Evolutionary conservation across 1,284 basidiomycete genomes (phyloP).

Genomic region (Cryptococcus sp.): DNA sequence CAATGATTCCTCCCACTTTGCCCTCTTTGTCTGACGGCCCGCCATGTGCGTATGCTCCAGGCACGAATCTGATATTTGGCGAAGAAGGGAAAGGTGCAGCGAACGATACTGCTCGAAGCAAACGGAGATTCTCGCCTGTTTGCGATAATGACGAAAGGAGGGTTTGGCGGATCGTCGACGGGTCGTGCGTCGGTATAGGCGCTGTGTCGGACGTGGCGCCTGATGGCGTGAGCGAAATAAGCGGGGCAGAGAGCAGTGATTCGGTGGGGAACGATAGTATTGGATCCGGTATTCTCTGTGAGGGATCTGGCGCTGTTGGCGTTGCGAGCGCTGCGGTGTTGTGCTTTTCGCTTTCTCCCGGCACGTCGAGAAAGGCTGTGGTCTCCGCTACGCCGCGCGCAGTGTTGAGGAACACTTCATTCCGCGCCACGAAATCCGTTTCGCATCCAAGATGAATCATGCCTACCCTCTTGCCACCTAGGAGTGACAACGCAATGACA

Average conservation of each 20-base stretch:
- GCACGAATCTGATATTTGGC: conserved; percentile 60
- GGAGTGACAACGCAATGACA: conserved; percentile 70
- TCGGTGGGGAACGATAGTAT: conserved; percentile 57
- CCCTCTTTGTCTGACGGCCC: conserved; percentile 61
- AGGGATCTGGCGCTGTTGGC: conserved; percentile 18
- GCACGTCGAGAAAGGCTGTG: conserved; percentile 72
- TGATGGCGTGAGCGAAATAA: conserved; percentile 60
- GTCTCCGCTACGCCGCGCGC: conserved; percentile 83
- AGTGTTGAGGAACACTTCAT: conserved; percentile 76
- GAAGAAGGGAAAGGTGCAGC: conserved; percentile 61
- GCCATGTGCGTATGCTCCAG: conserved; percentile 80
- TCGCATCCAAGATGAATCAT: conserved; percentile 96
- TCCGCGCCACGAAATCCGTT: conserved; percentile 92
- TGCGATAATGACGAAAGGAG: conserved; percentile 79
- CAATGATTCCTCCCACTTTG: conserved; percentile 68
- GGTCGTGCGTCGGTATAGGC: conserved; percentile 32
- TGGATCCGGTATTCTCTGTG: conserved; percentile 23
- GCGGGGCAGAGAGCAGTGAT: conserved; percentile 65
- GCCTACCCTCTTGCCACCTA: conserved; percentile 69
- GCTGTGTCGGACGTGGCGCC: conserved; percentile 17
- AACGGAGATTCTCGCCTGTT: conserved; percentile 84
- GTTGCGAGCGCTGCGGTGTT: conserved; percentile 43
- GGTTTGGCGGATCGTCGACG: conserved; percentile 66
- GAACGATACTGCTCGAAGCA: conserved; percentile 72
- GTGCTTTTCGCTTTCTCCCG: conserved; percentile 23